These are phyloP conservation scores for Plasmodium cynomolgi DNA, from an alignment of 169 alveolate species.

Conservation along the genomic window DNA sequence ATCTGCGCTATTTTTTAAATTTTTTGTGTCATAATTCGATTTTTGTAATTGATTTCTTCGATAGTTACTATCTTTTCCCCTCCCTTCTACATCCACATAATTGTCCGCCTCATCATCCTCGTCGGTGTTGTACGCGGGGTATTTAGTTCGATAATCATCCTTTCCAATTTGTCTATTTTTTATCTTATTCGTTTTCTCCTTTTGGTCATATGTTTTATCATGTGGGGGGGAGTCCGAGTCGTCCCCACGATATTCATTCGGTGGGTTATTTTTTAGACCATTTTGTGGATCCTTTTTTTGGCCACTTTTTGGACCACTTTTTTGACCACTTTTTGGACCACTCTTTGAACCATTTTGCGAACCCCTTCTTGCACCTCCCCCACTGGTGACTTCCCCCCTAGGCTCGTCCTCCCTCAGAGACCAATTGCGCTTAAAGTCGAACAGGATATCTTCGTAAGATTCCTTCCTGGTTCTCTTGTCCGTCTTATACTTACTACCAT, in stretches of 20 bases:
- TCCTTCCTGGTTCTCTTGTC: background rate
- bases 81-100: background rate
- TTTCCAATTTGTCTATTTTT: background rate
- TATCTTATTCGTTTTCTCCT: slow-evolving; percentile 1
- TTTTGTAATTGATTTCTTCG: background rate
- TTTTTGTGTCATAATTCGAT: slow-evolving; percentile 7
- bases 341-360: background rate
- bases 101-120: background rate
- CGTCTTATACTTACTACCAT: background rate
- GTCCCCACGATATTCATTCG: background rate
- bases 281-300: background rate
- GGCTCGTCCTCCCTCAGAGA: background rate
- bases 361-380: background rate
- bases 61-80: slow-evolving; percentile 2
- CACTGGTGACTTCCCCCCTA: background rate
- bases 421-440: slow-evolving; percentile 1
- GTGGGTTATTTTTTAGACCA: background rate
- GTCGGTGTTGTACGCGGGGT: background rate
- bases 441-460: slow-evolving; percentile 29
- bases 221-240: background rate
- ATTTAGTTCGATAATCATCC: background rate
- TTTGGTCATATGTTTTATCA: background rate
- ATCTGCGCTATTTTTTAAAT: background rate
- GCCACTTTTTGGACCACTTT: background rate
- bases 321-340: background rate